Evolutionary conservation across 495 filamentous ascomycete genomes (phyloP).

Genomic region (Neurospora sp.): DNA sequence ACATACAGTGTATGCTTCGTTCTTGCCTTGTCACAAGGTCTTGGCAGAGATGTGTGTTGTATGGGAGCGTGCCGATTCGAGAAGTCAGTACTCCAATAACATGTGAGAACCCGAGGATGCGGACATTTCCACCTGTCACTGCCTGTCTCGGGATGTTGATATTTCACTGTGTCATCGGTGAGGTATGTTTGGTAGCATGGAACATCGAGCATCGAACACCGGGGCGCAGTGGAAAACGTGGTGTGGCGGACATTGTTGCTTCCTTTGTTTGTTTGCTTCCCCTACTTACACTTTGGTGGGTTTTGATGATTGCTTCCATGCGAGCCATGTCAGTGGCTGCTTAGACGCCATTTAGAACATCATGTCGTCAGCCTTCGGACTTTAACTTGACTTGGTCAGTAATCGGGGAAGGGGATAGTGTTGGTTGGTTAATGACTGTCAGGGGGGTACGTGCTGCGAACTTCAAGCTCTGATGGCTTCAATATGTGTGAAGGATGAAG

Average conservation of each 20-base stretch:
- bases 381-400: too few relatives aligned
- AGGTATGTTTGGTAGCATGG: background rate
- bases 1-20: background rate
- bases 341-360: background rate
- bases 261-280: background rate
- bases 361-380: background rate
- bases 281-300: background rate
- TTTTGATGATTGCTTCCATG: background rate
- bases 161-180: background rate
- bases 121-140: background rate
- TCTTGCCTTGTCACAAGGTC: too few relatives aligned
- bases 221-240: background rate
- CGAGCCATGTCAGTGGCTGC: background rate
- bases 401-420: too few relatives aligned
- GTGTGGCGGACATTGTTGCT: background rate
- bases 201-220: background rate
- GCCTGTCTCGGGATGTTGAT: background rate
- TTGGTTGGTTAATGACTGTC: too few relatives aligned
- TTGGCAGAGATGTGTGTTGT: background rate
- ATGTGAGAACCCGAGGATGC: background rate
- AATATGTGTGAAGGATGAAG: background rate
- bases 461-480: background rate
- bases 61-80: background rate
- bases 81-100: too few relatives aligned
- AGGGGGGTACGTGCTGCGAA: too few relatives aligned